Evolutionary conservation across 176 grass and related monocot genomes (phyloP), one percentile per base, ranked within the genome.

Genomic region (Oryza glaberrima): DNA sequence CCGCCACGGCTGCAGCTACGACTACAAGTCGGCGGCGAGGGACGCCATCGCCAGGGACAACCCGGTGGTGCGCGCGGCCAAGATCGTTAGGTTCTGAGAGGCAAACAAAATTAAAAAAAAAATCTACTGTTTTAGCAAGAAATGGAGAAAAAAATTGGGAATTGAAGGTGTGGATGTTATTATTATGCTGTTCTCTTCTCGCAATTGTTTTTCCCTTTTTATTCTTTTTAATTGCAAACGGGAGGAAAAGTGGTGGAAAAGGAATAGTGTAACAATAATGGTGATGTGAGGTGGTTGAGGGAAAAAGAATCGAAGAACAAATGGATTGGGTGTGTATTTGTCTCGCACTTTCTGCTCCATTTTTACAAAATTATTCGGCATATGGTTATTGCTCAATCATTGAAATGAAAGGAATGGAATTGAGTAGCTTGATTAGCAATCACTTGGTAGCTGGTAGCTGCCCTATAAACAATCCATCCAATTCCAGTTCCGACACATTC

Each of bases 1-100:
- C 81, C 89, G 91, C 7, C 96, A 99, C 78, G 90, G 60, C 7
- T 99, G 96, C 76, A 78, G 61, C 91, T 99, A 56, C 77, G 96
- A 99, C 77, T 99, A 99, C 88, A 96, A 88, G 89, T 79, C 91
- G 3, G 90, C 84, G 25, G 96, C 70, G 47, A 41, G 91, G 74
- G 91, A 93, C 69, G 85, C 91, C 77, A 99, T 99, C 88, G 90
- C 91, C 43, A 32, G 77, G 69, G 91, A 94, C 77, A 99, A 99
- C 77, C 93, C 93, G 5, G 91, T 99, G 9, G 93, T 99, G 41
- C 93, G 96, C 46, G 96, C 96, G 0, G 78, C 96, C 30, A 99
- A 99, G 86, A 94, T 99, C 67, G 84, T 96, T 71, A 87, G 88
- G 75, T 81, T 99, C 81, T 99, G 83, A 98, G 19, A 73, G 9